Evolutionary conservation across 2,329 filamentous ascomycete species (phyloP).

Genomic region (Penicillium sp.): DNA sequence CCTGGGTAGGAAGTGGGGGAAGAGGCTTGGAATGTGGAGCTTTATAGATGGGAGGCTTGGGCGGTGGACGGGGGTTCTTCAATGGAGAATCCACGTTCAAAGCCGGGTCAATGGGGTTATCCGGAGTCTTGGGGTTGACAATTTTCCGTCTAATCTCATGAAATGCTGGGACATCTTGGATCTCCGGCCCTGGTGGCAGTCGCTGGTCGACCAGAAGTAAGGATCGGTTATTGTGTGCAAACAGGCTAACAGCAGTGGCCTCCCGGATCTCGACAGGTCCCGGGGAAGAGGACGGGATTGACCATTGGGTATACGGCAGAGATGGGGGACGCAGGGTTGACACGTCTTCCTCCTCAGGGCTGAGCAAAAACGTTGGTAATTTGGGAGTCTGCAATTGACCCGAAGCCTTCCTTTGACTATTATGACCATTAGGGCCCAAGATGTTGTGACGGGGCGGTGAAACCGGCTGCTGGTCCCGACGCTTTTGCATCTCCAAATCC

Average conservation of each 20-base stretch:
- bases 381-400: conserved; percentile 30
- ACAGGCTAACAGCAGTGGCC: conserved; percentile 61
- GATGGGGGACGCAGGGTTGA: conserved; percentile 48
- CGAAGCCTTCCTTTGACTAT: conserved; percentile 4
- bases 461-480: conserved; percentile 18
- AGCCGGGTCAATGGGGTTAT: conserved; percentile 15
- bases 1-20: conserved; percentile 52
- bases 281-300: conserved; percentile 50
- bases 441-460: conserved; percentile 15
- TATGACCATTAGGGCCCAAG: conserved; percentile 4
- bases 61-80: conserved; percentile 58
- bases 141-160: conserved; percentile 16
- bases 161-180: conserved; percentile 30
- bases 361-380: conserved; percentile 39
- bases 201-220: conserved; percentile 63
- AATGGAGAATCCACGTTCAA: conserved; percentile 56
- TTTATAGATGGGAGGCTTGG: conserved; percentile 51
- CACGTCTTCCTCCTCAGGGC: conserved; percentile 42
- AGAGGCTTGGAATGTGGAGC: conserved; percentile 49
- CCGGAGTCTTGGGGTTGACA: conserved; percentile 28
- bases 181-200: conserved; percentile 25
- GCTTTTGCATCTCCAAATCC: conserved; percentile 26
- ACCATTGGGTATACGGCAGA: conserved; percentile 50
- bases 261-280: conserved; percentile 59
- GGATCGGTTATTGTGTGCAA: conserved; percentile 64